phyloP scores from a whole-genome alignment of 495 filamentous ascomycete species.

The Xylaria sp. region DNA sequence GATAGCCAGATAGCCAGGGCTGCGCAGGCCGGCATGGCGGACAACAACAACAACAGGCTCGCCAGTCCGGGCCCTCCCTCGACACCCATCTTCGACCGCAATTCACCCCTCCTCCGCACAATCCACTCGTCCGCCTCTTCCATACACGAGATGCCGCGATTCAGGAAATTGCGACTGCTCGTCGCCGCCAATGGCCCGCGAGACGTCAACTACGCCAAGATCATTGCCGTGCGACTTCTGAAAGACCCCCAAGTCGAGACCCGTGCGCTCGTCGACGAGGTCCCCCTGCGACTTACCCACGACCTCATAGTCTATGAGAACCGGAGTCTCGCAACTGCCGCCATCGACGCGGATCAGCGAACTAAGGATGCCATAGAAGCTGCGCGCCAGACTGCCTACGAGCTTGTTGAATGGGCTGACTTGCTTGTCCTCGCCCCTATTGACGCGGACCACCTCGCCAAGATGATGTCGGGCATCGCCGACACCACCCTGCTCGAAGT shows the following conservation, averaged over 20 bases:
- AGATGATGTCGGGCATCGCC: conserved; percentile 81
- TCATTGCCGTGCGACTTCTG: conserved; percentile 61
- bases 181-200: conserved; percentile 60
- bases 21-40: conserved; percentile 35
- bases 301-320: conserved; percentile 60
- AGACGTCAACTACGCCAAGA: conserved; percentile 59
- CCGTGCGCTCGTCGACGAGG: conserved; percentile 61
- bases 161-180: conserved; percentile 55
- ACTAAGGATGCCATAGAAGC: conserved; percentile 52
- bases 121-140: conserved; percentile 44
- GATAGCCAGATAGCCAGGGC: neutral
- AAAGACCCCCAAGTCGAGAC: conserved; percentile 62
- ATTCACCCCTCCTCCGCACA: conserved; percentile 30
- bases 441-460: conserved; percentile 78
- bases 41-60: conserved; percentile 33
- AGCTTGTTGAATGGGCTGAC: conserved; percentile 87
- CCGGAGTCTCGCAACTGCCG: conserved; percentile 40
- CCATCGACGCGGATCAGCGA: conserved; percentile 37
- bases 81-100: conserved; percentile 20
- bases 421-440: conserved; percentile 83
- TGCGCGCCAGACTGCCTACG: conserved; percentile 63
- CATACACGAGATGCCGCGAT: conserved; percentile 49
- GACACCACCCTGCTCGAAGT: conserved; percentile 77
- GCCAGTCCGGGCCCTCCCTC: conserved; percentile 23
- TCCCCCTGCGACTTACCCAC: conserved; percentile 57